Conservation (phyloP, 805 yeast genomes). For the Danielozyma ontarioensis region DNA sequence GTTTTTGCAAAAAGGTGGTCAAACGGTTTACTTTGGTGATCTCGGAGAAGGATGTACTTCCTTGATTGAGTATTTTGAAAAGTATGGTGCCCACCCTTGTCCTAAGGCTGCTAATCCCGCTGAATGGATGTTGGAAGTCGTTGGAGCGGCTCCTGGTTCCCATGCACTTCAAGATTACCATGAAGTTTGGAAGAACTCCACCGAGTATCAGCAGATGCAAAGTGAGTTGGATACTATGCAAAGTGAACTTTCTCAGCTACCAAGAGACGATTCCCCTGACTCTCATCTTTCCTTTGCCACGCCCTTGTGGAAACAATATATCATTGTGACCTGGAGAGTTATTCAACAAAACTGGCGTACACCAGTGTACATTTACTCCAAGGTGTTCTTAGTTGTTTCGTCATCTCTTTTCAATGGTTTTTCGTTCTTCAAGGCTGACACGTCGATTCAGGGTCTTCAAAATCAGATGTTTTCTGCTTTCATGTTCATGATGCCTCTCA, state of each 20-base stretch:
- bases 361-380: slow-evolving; percentile 58
- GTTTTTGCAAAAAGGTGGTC: slow-evolving; percentile 69
- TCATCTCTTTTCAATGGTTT: slow-evolving; percentile 67
- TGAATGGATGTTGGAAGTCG: slow-evolving; percentile 86
- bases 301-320: slow-evolving; percentile 13
- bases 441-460: slow-evolving; percentile 56
- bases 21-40: slow-evolving; percentile 78
- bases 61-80: slow-evolving; percentile 63
- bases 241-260: slow-evolving; percentile 35
- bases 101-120: slow-evolving; percentile 59
- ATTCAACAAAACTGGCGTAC: slow-evolving; percentile 56
- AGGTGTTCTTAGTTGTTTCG: slow-evolving; percentile 48
- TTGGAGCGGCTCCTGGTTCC: slow-evolving; percentile 80
- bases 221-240: slow-evolving; percentile 64
- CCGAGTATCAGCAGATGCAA: slow-evolving; percentile 53
- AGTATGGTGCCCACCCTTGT: slow-evolving; percentile 68
- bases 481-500: slow-evolving; percentile 37
- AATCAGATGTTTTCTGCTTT: slow-evolving; percentile 57
- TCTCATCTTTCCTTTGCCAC: slow-evolving; percentile 19
- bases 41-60: slow-evolving; percentile 60
- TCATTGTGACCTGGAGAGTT: slow-evolving; percentile 11
- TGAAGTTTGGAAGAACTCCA: slow-evolving; percentile 73
- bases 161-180: slow-evolving; percentile 67
- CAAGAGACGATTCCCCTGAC: slow-evolving; percentile 13
- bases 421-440: slow-evolving; percentile 61